These are phyloP conservation scores for Medicago truncatula DNA, from an alignment of 306 rosid species.

Conservation along the genomic window MtrunA17r5.0-ANR NC_053043.1:37370501-37371000, in stretches of 20 bases:
- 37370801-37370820: no score
- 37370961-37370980: slow-evolving; percentile 36
- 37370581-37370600: slow-evolving; percentile 42
- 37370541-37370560: slow-evolving; percentile 50
- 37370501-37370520: slow-evolving; percentile 55
- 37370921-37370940: slow-evolving; percentile 36
- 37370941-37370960: slow-evolving; percentile 53
- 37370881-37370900: slow-evolving; percentile 40
- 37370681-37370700: no score
- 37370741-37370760: no score
- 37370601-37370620: not conserved
- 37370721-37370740: no score
- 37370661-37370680: no score
- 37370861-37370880: slow-evolving; percentile 42
- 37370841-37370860: no score
- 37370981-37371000: slow-evolving; percentile 27
- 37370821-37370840: no score
- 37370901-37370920: slow-evolving; percentile 41
- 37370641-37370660: no score
- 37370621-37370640: no score
- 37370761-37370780: no score
- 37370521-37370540: slow-evolving; percentile 66
- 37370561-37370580: slow-evolving; percentile 48
- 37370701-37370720: no score
- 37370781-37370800: no score